Base-by-base conservation (phyloP, 192 early-diverging fungal genomes). In the Geosiphon pyriformis region DNA sequence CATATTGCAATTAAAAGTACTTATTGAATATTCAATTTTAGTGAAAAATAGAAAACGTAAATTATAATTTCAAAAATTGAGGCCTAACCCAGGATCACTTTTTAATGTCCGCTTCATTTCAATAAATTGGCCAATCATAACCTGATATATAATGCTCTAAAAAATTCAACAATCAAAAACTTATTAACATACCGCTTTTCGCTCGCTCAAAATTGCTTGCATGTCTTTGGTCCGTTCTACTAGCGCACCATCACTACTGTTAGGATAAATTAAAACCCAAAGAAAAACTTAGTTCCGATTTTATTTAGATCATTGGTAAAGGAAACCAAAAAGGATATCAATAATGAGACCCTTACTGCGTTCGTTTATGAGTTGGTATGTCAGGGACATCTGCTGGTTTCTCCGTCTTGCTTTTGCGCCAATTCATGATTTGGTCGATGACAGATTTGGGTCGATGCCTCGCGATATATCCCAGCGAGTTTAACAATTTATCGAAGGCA, bases 381-480 rank as follows among this genome's bases (percentile, higher is more conserved):
- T 72, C 63, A 12, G 74, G 50, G 17, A 34, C 46, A 42, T 79
- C 79, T n/a, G 82, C 77, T 3, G 71, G 30, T 32, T 76, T 74
- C 26, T 87, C 85, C 10, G 80, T 87, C 50, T 85, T 85, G 7
- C 63, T 70, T 70, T 89, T 89, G 50, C 89, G 82, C 90, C 90
- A 92, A 4, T 80, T 76, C 77, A 92, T 80, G 11, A 92, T 77
- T 33, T 85, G 71, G 71, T 92, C 90, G 30, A 92, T 92, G 33
- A 97, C 88, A 1, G 90, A 82, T 27, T 88, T 90, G 18, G 94
- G 94, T 65, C 89, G 89, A 62, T 91, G 88, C 33, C 88, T 82
- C 1, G 93, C 90, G 33, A 94, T 72, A 37, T 85, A 84, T 0
- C 91, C 93, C 8, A 98, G 72, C 12, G 90, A 88, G 30, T 80